Percentiles rank a stretch among this genome's conserved stretches.
These are phyloP conservation scores for Lizonia empirigonia DNA, from an alignment of 2,329 filamentous ascomycete genomes.

Conservation along the genomic window DNA sequence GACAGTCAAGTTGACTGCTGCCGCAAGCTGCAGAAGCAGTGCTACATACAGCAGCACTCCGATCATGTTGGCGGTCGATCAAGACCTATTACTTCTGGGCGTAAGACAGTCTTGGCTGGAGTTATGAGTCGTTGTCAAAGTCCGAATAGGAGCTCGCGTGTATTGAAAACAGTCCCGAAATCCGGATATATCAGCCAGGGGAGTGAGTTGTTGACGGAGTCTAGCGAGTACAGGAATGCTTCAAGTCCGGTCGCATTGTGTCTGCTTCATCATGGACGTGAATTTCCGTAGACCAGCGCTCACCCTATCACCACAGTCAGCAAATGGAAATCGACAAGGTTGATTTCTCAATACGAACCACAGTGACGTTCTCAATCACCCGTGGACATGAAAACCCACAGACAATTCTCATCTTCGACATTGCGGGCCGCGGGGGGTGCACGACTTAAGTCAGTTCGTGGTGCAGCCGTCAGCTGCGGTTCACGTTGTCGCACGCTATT, in stretches of 20 bases:
- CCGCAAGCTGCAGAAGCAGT: conserved; percentile 27
- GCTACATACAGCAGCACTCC: conserved; percentile 31
- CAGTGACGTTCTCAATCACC: not conserved
- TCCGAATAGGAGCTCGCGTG: not conserved
- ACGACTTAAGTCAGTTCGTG: not conserved
- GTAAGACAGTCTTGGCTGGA: not conserved
- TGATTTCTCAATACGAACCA: conserved; percentile 8
- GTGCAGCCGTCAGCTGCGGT: conserved; percentile 11
- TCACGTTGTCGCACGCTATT: conserved; percentile 10
- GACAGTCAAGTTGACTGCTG: conserved; percentile 54
- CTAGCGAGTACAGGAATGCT: conserved; percentile 8
- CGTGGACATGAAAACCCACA: not conserved
- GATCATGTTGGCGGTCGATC: conserved; percentile 20
- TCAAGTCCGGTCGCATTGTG: conserved; percentile 8
- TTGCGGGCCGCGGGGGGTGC: not conserved
- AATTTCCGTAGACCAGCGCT: not conserved
- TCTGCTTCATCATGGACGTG: not conserved
- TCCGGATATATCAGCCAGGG: not conserved
- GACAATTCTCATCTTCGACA: not conserved
- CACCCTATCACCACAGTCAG: not conserved
- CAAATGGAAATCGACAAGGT: conserved; percentile 7
- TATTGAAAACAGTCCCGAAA: not conserved
- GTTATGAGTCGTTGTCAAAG: not conserved
- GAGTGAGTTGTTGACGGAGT: not conserved
- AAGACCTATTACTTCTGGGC: not conserved